Base-by-base conservation (phyloP, 768 basidiomycete genomes). In the Kwoniella shandongensis region DNA sequence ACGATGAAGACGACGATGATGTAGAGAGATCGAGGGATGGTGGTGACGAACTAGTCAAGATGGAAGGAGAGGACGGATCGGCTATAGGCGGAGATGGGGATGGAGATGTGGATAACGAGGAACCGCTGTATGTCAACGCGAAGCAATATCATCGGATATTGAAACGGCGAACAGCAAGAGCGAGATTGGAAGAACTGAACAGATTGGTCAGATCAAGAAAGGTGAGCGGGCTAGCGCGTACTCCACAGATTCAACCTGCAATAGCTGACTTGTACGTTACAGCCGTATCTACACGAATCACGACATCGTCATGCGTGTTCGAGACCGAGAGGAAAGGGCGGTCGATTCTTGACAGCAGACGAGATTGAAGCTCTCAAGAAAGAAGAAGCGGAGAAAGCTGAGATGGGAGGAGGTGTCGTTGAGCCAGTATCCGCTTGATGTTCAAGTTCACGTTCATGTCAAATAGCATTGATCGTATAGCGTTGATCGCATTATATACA, bases 71-170 rank as follows among this genome's bases (percentile, higher is more conserved):
- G 7, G 57, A 59, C 18, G 52, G 49, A 23, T 57, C 45, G 1
- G 60, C 18, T 35, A 17, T n/a, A 42, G 57, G 39, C 15, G 56
- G 38, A 41, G 59, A 54, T 8, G 57, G 20, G 27, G 61, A 41
- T 22, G 68, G 45, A 23, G 57, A 58, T 4, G 67, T 59, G 57
- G 81, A 89, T 67, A 93, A 97, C 78, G 92, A 97, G 63, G 94
- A 99, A 76, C 94, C 96, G 25, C 86, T 99, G 66, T 97, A 97
- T 79, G 96, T 99, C 57, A 99, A 99, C 69, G 94, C 96, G 58
- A 99, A 99, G 75, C 96, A 99, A 79, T 99, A 98, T 76, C 91
- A 93, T 69, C 89, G 96, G 74, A 98, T 99, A 70, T 84, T 99
- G 77, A 97, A 98, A 80, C 83, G 96, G 62, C 83, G 96, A 54